Base-by-base conservation (phyloP, 305 asterid genomes). In the Ajuga reptans region DNA sequence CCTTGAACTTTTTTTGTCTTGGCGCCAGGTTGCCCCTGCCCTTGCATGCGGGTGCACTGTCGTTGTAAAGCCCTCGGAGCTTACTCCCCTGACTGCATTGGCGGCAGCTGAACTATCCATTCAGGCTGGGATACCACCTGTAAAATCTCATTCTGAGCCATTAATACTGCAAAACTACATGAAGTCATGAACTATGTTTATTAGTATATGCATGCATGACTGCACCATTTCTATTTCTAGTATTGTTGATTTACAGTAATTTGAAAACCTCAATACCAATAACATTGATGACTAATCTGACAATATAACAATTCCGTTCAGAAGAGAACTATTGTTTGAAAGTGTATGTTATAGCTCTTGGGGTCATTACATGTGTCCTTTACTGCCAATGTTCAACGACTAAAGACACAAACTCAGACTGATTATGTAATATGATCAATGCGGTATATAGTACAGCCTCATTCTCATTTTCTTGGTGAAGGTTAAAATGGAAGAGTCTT, bases 91-190 rank as follows among this genome's bases (percentile, higher is more conserved):
- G 86, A 94, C 99, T 65, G 97, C 97, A 79, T 79, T 94, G 75
- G 99, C 98, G 16, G 97, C 96, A 37, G 99, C 95, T 60, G 96
- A 94, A 71, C 98, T 89, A 68, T 83, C 98, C 75, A 72, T 91
- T 77, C 91, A 91, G 87, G 96, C 99, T 72, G 99, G 98, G 78
- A 91, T 94, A 78, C 98, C 99, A 37, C 96, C 88, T 77, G 96
- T 89, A 87, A 36, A 80, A 58, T 75, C 46, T 77, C 65, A 53
- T 68, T 64, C 64, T 46, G 52, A 50, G 66, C 63, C 61, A 18
- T 73, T 66, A 75, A 61, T 53, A 34, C 65, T 68, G 24, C 70
- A 60, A 24, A 68, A 21, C 9, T 47, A 14, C 37, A 36, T 46
- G 58, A 18, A n/a, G 21, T 36, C 37, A 36, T 46, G 58, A 18